Percentiles rank a stretch among this genome's conserved stretches.
Evolutionary conservation across 129 eudicot genomes (phyloP).

Genomic region (Sambucus nigra): DNA sequence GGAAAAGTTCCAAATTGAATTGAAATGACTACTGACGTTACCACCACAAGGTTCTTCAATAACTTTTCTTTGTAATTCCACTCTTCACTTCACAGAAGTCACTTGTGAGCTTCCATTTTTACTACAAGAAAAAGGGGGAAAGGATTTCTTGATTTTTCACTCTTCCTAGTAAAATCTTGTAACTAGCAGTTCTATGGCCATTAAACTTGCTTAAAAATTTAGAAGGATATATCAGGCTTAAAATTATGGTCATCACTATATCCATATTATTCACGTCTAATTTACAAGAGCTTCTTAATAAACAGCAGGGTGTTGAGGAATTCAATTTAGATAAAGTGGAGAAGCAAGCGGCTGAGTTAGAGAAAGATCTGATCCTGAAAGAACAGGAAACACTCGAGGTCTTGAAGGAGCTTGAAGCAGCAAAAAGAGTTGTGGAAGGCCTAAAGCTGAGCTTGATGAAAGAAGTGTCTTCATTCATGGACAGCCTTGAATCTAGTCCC

Average conservation of each 20-base stretch:
- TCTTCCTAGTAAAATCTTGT: too few species aligned
- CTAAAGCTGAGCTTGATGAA: slow-evolving; percentile 46
- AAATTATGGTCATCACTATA: background rate
- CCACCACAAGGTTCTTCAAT: background rate
- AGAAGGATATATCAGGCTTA: background rate
- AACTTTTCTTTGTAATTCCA: background rate
- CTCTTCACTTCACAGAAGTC: too few species aligned
- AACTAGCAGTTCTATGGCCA: background rate
- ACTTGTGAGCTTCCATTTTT: background rate
- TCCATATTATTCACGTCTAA: background rate
- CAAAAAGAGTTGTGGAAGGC: slow-evolving; percentile 52
- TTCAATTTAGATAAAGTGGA: slow-evolving; percentile 49
- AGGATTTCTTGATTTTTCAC: too few species aligned
- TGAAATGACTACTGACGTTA: too few species aligned
- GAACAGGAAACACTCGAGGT: slow-evolving; percentile 66
- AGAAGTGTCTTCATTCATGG: slow-evolving; percentile 29
- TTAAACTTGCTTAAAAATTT: background rate
- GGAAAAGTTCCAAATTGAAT: too few species aligned
- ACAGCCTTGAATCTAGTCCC: slow-evolving; percentile 13
- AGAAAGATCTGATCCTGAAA: slow-evolving; percentile 54
- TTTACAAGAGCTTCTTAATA: slow-evolving; percentile 8
- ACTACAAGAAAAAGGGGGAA: too few species aligned
- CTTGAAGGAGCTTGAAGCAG: slow-evolving; percentile 53
- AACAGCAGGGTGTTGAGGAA: slow-evolving; percentile 38
- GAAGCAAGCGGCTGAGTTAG: slow-evolving; percentile 49